Percentiles rank a stretch among this genome's conserved stretches.
phyloP scores from a whole-genome alignment of 164 flowering plant species.

The Hamamelis virginiana region DNA sequence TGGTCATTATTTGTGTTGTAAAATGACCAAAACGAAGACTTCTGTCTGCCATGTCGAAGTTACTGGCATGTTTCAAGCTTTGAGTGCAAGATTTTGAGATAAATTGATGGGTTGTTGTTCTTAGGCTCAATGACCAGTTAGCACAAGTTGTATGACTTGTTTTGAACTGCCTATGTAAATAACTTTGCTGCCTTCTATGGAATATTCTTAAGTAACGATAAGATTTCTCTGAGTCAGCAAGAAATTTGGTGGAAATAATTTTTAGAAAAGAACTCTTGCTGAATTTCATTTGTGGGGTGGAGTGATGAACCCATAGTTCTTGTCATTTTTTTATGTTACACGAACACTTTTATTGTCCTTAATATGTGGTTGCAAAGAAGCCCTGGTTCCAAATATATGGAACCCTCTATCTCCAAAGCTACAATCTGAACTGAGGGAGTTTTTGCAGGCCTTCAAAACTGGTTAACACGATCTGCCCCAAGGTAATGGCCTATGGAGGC shows the following conservation, averaged over 20 bases:
- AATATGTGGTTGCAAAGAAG: slow-evolving; percentile 19
- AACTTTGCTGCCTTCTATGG: slow-evolving; percentile 3
- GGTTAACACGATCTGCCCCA: slow-evolving; percentile 20
- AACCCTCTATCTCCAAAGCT: slow-evolving; percentile 5
- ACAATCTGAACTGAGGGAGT: slow-evolving; percentile 12
- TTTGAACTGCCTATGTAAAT: not conserved
- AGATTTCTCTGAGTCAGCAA: not conserved
- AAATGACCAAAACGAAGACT: not conserved
- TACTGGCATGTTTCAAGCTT: not conserved
- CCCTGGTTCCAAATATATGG: slow-evolving; percentile 15
- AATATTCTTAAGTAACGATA: not conserved
- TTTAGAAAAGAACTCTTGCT: not conserved
- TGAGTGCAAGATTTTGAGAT: not conserved
- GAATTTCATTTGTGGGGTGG: not conserved
- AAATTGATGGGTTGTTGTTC: not conserved
- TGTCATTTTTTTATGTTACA: slow-evolving; percentile 2
- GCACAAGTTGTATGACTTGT: not conserved
- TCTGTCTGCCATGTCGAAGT: not conserved
- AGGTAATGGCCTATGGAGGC: slow-evolving; percentile 26
- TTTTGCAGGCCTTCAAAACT: slow-evolving; percentile 21
- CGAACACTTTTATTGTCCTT: slow-evolving; percentile 2
- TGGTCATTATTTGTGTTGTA: not conserved
- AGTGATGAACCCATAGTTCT: slow-evolving; percentile 2
- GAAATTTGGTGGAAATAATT: not conserved
- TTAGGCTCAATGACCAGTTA: not conserved